Base-by-base conservation (phyloP, 2,329 filamentous ascomycete species). In the Colletotrichum graminicola region DNA sequence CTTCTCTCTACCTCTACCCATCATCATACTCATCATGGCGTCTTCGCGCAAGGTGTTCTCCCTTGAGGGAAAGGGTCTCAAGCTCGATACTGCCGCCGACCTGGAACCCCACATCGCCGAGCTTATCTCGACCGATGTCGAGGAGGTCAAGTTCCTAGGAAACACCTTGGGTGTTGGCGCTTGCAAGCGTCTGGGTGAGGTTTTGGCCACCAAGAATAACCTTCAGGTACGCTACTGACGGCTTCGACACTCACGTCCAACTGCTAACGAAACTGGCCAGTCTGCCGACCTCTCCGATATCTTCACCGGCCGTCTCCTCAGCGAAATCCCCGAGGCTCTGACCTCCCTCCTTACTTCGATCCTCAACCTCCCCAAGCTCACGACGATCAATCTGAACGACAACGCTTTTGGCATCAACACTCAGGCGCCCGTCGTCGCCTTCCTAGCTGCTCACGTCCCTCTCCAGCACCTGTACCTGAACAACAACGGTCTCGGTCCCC, bases 391-490 rank as follows among this genome's bases (percentile, higher is more conserved):
- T 82, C 89, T 99, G 51, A 97, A 95, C 83, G 96, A 99, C 83
- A 99, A 99, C 82, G 96, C 96, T 56, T 99, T 99, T 78, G 96
- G 96, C 67, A 90, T 98, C 73, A 98, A 97, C 83, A 97, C 94
- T 21, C 93, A 97, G 81, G 94, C 94, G 45, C 96, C 95, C 12
- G 90, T 99, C 60, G 93, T 97, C 76, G 93, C 93, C 72, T 99
- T 99, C 84, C 90, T 99, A 73, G 91, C 93, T 66, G 88, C 91
- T 70, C 95, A 98, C 83, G 90, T 93, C 3, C 95, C 96, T 3
- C 91, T 99, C 52, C 94, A 95, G 82, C 95, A 98, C 82, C 90
- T 99, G 36, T 94, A 97, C 82, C 90, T 99, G 70, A 98, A 98
- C 87, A 99, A 99, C 87, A 99, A 99, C 82, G 96, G 96, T 36